Evolutionary conservation across 2,329 filamentous ascomycete genomes (phyloP).

Genomic region (Aspergillus sergii): DNA sequence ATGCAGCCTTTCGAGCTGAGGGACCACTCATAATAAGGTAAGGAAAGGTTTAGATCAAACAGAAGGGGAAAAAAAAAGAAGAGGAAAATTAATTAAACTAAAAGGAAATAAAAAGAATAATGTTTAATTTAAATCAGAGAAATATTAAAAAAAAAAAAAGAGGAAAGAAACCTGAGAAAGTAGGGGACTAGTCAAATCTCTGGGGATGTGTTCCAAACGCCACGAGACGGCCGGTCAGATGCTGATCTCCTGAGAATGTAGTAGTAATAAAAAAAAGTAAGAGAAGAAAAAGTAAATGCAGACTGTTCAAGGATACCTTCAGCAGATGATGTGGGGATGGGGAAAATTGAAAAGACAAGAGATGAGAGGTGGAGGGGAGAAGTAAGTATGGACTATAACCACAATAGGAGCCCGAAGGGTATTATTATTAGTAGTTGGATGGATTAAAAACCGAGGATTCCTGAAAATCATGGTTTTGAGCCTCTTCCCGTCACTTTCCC

Average conservation of each 20-base stretch:
- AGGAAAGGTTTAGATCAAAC: constrained; percentile 9
- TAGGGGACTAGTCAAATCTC: constrained; percentile 12
- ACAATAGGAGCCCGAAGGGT: constrained; percentile 11
- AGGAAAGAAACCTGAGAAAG: constrained; percentile 2
- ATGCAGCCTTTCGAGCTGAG: constrained; percentile 13
- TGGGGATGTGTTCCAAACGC: constrained; percentile 15
- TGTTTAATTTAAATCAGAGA: constrained; percentile 6
- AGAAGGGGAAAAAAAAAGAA: constrained; percentile 6
- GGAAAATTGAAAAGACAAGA: constrained; percentile 1
- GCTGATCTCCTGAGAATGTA: constrained; percentile 16
- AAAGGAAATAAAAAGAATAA: constrained; percentile 4
- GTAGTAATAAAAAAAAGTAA: constrained; percentile 6
- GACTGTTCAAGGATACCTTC: background rate
- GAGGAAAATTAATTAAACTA: background rate
- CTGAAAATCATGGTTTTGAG: constrained; percentile 27
- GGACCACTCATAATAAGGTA: constrained; percentile 2
- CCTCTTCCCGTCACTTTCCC: constrained; percentile 17
- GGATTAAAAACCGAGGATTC: background rate
- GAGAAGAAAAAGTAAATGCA: constrained; percentile 6
- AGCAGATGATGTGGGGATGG: constrained; percentile 1
- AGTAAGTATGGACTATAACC: background rate
- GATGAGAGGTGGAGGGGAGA: background rate
- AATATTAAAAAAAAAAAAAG: constrained; percentile 1
- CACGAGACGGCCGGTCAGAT: constrained; percentile 21
- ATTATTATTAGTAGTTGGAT: constrained; percentile 11